Conservation (phyloP, 768 basidiomycete genomes). For the Phaeotremella skinneri region DNA sequence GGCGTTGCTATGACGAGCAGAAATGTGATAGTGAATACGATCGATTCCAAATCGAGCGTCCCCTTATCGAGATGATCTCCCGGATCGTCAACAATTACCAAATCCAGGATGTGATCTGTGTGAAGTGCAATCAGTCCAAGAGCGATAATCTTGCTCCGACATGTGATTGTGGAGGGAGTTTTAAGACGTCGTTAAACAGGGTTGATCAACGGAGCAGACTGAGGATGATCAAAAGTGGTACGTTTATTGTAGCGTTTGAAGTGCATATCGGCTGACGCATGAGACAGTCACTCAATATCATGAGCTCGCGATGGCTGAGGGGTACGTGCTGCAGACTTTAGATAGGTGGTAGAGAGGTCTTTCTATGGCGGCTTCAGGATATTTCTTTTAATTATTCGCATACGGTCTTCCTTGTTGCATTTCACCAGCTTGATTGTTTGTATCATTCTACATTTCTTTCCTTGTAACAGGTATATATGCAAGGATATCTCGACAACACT, state of each 20-base stretch:
- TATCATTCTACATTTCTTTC: constrained; percentile 4
- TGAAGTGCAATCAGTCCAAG: constrained; percentile 85
- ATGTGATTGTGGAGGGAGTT: constrained; percentile 85
- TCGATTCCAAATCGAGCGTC: constrained; percentile 78
- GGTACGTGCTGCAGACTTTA: constrained; percentile 42
- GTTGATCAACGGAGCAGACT: constrained; percentile 69
- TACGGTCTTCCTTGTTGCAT: background rate
- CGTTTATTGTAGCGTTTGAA: constrained; percentile 13
- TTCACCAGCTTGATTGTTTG: background rate
- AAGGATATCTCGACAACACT: background rate
- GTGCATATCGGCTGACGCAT: constrained; percentile 7
- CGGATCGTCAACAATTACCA: constrained; percentile 70
- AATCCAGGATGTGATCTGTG: constrained; percentile 80
- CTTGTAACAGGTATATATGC: constrained; percentile 2
- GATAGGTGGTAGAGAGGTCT: constrained; percentile 36
- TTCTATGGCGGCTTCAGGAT: no score
- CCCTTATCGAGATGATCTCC: constrained; percentile 72
- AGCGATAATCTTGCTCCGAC: constrained; percentile 79
- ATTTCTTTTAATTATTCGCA: no score
- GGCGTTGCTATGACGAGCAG: constrained; percentile 59
- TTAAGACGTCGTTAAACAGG: constrained; percentile 69
- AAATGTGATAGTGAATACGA: constrained; percentile 84
- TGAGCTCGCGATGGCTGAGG: constrained; percentile 42
- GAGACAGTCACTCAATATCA: constrained; percentile 48
- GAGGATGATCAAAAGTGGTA: constrained; percentile 68